These are phyloP conservation scores for Saccharomyces pastorianus DNA, from an alignment of 1,139 yeast genomes.

Conservation along the genomic window DNA sequence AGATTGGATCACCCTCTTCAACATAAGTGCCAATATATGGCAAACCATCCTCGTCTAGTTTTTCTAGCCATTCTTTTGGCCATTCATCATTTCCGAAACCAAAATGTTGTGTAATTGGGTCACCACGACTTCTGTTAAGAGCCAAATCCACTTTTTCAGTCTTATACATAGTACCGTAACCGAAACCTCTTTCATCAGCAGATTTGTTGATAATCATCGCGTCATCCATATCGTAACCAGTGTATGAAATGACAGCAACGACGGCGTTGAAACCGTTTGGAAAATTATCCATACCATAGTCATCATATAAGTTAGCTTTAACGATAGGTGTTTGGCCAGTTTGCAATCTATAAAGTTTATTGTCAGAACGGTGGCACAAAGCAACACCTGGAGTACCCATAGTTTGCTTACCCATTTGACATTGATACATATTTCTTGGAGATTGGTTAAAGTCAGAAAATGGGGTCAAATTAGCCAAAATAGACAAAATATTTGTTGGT, in stretches of 20 bases:
- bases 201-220: constrained; percentile 97
- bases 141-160: constrained; percentile 84
- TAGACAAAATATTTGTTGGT: constrained; percentile 90
- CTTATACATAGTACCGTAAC: constrained; percentile 93
- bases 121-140: constrained; percentile 77
- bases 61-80: constrained; percentile 85
- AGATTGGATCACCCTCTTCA: constrained; percentile 93
- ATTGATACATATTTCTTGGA: constrained; percentile 98
- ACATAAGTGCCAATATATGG: constrained; percentile 84
- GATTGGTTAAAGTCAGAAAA: constrained; percentile 97
- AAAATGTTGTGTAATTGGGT: constrained; percentile 87
- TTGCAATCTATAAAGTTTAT: constrained; percentile 85
- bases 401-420: constrained; percentile 99
- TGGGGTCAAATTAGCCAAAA: constrained; percentile 92
- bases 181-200: constrained; percentile 96
- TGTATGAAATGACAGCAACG: constrained; percentile 96
- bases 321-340: constrained; percentile 97
- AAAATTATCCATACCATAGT: constrained; percentile 95
- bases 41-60: constrained; percentile 85
- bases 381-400: constrained; percentile 99
- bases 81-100: constrained; percentile 91
- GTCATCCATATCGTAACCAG: constrained; percentile 99
- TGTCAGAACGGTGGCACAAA: constrained; percentile 83
- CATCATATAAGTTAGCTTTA: constrained; percentile 86
- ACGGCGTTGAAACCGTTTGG: constrained; percentile 98